Percentiles rank a stretch among this genome's conserved stretches.
These are phyloP conservation scores for Jacaranda mimosifolia DNA, from an alignment of 257 asterid species.

Conservation along the genomic window DNA sequence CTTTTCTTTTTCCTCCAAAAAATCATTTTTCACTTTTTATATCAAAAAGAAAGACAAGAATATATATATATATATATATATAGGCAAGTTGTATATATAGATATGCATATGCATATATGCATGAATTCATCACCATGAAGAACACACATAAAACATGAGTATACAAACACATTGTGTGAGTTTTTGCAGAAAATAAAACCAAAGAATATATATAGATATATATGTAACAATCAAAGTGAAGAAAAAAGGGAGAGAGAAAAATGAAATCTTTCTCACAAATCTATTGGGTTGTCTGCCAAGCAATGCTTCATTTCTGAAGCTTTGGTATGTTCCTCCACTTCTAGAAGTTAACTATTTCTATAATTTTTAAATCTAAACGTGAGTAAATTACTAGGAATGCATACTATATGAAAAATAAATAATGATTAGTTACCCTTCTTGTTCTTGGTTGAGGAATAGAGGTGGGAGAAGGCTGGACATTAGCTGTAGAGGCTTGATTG, in stretches of 20 bases:
- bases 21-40: not conserved
- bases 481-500: no score
- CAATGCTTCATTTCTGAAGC: no score
- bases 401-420: no score
- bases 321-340: no score
- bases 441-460: no score
- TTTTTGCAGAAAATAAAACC: constrained; percentile 4
- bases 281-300: no score
- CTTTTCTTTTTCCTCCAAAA: not conserved
- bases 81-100: not conserved
- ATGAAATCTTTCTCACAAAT: constrained; percentile 51
- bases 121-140: constrained; percentile 16
- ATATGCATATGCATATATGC: not conserved
- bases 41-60: not conserved
- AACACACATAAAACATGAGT: not conserved
- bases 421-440: no score
- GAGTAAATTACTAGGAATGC: no score
- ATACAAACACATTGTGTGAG: not conserved
- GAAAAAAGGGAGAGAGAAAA: not conserved
- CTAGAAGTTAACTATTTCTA: no score
- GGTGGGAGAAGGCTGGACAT: no score
- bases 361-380: no score
- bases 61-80: not conserved
- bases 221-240: not conserved
- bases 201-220: no score